Evolutionary conservation across 2,329 filamentous ascomycete species (phyloP).

Genomic region (Parastagonospora avenae): DNA sequence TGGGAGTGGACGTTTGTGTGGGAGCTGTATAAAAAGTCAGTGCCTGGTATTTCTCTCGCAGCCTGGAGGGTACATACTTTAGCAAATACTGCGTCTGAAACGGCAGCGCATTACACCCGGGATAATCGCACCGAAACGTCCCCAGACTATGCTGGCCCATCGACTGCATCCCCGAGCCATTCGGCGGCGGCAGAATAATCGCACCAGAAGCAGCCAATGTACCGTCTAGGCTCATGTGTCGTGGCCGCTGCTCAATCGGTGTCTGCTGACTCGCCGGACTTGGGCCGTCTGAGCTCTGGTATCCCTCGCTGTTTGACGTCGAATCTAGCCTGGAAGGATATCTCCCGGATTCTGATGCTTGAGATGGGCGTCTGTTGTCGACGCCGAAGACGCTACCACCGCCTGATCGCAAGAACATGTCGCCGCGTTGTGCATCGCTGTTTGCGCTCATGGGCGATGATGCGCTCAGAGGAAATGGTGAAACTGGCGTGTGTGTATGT

Average conservation of each 20-base stretch:
- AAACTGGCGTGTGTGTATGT: slow-evolving; percentile 37
- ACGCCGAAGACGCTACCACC: slow-evolving; percentile 35
- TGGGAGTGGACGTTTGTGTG: slow-evolving; percentile 73
- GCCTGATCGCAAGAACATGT: slow-evolving; percentile 39
- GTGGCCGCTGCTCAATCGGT: slow-evolving; percentile 31
- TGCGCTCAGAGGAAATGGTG: slow-evolving; percentile 39
- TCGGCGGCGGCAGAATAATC: slow-evolving; percentile 39
- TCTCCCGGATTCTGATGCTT: slow-evolving; percentile 40
- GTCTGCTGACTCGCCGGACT: slow-evolving; percentile 37
- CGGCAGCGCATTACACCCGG: slow-evolving; percentile 71
- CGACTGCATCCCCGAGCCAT: slow-evolving; percentile 35
- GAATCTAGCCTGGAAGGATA: slow-evolving; percentile 41
- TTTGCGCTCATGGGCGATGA: slow-evolving; percentile 39
- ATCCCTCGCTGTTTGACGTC: slow-evolving; percentile 40
- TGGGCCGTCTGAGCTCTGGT: slow-evolving; percentile 45
- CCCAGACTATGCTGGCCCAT: slow-evolving; percentile 35
- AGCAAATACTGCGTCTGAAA: slow-evolving; percentile 80
- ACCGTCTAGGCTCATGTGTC: slow-evolving; percentile 39
- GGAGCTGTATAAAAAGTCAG: slow-evolving; percentile 53
- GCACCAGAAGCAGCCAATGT: slow-evolving; percentile 23
- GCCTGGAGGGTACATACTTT: slow-evolving; percentile 59
- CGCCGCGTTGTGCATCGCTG: slow-evolving; percentile 33
- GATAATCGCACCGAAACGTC: slow-evolving; percentile 59
- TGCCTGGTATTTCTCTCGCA: neutral
- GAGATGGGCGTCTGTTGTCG: slow-evolving; percentile 41